Conservation (phyloP, 2,329 filamentous ascomycete genomes). For the Fusarium albosuccineum region DNA sequence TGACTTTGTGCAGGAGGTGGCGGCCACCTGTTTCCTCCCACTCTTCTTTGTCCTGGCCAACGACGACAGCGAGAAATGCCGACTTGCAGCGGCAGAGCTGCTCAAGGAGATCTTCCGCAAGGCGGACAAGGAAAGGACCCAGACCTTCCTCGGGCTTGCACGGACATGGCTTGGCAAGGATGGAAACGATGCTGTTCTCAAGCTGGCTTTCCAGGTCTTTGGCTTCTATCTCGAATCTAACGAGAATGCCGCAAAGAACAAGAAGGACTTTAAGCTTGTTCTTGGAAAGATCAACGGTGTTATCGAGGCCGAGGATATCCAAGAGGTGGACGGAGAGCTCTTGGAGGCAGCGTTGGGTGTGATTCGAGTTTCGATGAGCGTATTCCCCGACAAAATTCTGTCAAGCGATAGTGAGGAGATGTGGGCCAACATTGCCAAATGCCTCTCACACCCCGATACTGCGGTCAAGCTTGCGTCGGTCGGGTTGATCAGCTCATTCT, state of each 20-base stretch:
- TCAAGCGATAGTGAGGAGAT: slow-evolving; percentile 70
- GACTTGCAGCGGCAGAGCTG: slow-evolving; percentile 82
- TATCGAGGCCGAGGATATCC: slow-evolving; percentile 66
- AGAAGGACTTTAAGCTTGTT: slow-evolving; percentile 76
- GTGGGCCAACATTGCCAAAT: slow-evolving; percentile 77
- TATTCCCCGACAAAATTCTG: slow-evolving; percentile 74
- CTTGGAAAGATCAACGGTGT: slow-evolving; percentile 66
- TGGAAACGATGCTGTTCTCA: slow-evolving; percentile 77
- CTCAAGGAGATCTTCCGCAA: slow-evolving; percentile 85
- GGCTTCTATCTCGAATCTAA: slow-evolving; percentile 83
- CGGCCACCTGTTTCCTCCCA: slow-evolving; percentile 85
- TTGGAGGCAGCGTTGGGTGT: slow-evolving; percentile 80
- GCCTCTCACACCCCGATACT: slow-evolving; percentile 78
- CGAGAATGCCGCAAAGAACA: slow-evolving; percentile 68
- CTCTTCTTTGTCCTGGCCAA: slow-evolving; percentile 88
- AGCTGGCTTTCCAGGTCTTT: slow-evolving; percentile 84
- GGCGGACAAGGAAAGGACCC: slow-evolving; percentile 78
- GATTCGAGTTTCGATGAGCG: slow-evolving; percentile 74
- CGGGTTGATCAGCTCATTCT: slow-evolving; percentile 80
- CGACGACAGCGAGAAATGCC: slow-evolving; percentile 88
- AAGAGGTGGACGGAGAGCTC: slow-evolving; percentile 75
- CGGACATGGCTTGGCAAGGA: slow-evolving; percentile 82
- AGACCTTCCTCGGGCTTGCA: slow-evolving; percentile 78
- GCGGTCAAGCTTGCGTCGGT: slow-evolving; percentile 83
- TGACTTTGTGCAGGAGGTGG: slow-evolving; percentile 84